Conservation (phyloP, 2,329 filamentous ascomycete genomes). For the Aphanoascus verrucosus region DNA sequence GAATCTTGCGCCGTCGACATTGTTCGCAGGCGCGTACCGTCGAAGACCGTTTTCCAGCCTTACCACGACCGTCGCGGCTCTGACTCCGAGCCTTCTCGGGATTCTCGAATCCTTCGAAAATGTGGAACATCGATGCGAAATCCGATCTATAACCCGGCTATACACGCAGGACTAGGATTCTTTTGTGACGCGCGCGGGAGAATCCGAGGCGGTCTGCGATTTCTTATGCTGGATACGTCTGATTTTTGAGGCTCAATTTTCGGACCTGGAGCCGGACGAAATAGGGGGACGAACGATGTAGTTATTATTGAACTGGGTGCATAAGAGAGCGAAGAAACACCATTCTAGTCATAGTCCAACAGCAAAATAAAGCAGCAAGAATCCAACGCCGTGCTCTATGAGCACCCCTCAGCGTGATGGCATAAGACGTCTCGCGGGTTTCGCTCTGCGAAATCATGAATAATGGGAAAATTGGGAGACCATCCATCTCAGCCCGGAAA, state of each 20-base stretch:
- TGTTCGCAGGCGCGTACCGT: conserved; percentile 54
- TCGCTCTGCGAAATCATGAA: no score
- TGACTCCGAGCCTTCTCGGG: conserved; percentile 23
- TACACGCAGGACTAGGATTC: not conserved
- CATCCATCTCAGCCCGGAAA: no score
- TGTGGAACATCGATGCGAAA: conserved; percentile 32
- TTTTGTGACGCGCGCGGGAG: not conserved
- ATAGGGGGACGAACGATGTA: not conserved
- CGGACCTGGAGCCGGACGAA: no score
- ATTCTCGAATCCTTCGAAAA: conserved; percentile 34
- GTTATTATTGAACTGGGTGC: not conserved
- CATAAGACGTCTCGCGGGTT: no score
- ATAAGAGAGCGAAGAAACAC: conserved; percentile 10
- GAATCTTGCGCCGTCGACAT: conserved; percentile 71
- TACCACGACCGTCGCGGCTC: conserved; percentile 25
- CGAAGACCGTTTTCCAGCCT: conserved; percentile 28
- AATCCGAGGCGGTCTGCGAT: not conserved
- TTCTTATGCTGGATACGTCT: not conserved
- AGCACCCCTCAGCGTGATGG: no score
- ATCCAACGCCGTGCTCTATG: no score
- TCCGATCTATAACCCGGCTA: not conserved
- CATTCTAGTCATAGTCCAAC: not conserved
- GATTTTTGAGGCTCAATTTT: no score
- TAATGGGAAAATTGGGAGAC: no score
- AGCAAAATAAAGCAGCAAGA: no score